These are phyloP conservation scores for Podila epigama DNA, from an alignment of 192 early-diverging fungal genomes.

Conservation along the genomic window DNA sequence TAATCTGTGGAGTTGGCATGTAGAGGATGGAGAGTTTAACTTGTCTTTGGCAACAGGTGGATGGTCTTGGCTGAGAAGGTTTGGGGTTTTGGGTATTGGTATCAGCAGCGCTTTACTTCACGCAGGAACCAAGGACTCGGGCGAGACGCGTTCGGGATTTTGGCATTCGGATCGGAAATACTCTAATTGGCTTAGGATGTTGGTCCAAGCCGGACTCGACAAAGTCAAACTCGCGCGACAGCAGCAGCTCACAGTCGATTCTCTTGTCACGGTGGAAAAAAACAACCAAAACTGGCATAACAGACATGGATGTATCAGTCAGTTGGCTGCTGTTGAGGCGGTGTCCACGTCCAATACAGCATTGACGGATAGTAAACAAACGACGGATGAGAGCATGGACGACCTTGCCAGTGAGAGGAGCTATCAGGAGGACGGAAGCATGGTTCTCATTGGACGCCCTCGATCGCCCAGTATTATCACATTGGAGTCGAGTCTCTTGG, in stretches of 20 bases:
- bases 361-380: background rate
- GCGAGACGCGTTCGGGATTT: background rate
- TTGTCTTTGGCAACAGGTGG: slow-evolving; percentile 46
- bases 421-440: slow-evolving; percentile 18
- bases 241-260: slow-evolving; percentile 25
- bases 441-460: slow-evolving; percentile 20
- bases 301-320: background rate
- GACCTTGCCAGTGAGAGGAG: slow-evolving; percentile 11
- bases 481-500: slow-evolving; percentile 24
- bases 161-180: slow-evolving; percentile 31
- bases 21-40: slow-evolving; percentile 53
- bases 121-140: background rate
- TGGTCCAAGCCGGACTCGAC: slow-evolving; percentile 27
- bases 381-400: background rate
- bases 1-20: slow-evolving; percentile 63
- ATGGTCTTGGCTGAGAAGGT: slow-evolving; percentile 15
- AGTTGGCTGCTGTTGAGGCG: too few relatives aligned
- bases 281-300: background rate
- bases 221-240: slow-evolving; percentile 27
- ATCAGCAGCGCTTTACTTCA: background rate
- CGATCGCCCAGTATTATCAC: slow-evolving; percentile 25
- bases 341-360: background rate
- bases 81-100: slow-evolving; percentile 32
- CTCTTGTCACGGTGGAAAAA: slow-evolving; percentile 12
- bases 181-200: slow-evolving; percentile 16